Conservation (phyloP, 2,329 filamentous ascomycete species). For the Fusarium sp. region DNA sequence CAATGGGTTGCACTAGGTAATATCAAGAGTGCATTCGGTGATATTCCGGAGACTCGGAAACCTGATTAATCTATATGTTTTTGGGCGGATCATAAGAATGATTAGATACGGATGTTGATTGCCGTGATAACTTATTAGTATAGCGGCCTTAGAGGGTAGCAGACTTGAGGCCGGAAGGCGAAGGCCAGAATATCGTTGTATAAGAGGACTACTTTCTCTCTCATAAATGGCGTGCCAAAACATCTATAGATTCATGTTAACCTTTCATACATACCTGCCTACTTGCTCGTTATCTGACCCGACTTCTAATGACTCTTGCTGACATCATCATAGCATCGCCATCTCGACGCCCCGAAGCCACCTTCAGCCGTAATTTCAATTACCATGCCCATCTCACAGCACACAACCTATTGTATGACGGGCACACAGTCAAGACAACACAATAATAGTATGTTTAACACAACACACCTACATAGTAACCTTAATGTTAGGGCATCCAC, state of each 20-base stretch:
- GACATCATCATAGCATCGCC: neutral
- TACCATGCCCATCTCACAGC: neutral
- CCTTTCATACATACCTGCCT: neutral
- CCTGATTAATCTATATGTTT: conserved; percentile 8
- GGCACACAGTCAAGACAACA: neutral
- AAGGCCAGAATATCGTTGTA: neutral
- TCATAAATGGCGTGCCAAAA: neutral
- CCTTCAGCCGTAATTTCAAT: neutral
- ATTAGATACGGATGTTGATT: conserved; percentile 5
- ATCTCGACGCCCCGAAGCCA: neutral
- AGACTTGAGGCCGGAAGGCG: neutral
- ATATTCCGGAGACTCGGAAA: conserved; percentile 48
- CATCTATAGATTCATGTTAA: neutral
- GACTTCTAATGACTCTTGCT: neutral
- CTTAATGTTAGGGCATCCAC: neutral
- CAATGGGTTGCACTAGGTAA: conserved; percentile 16
- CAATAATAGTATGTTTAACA: neutral
- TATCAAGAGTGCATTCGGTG: conserved; percentile 39
- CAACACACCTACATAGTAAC: no score
- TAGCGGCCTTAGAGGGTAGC: neutral
- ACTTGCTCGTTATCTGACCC: neutral
- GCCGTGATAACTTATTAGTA: neutral
- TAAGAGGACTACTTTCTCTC: neutral
- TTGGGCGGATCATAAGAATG: neutral
- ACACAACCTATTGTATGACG: neutral